Conservation (phyloP, 2,329 filamentous ascomycete genomes). For the Thermomyces lanuginosus region DNA sequence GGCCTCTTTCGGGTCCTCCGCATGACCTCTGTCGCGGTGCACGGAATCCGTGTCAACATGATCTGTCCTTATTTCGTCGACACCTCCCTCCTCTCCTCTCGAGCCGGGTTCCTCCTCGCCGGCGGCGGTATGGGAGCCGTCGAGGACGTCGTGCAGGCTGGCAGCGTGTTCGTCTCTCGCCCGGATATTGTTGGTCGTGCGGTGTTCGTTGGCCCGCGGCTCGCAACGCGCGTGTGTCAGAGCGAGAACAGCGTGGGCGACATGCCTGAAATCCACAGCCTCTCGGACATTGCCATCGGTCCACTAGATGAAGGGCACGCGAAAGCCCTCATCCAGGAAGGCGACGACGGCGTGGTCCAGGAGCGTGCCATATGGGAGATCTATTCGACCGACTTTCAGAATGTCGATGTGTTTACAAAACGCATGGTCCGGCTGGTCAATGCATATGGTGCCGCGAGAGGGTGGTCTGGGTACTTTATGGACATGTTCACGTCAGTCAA, state of each 20-base stretch:
- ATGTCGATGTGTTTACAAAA: slow-evolving; percentile 40
- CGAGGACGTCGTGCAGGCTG: slow-evolving; percentile 48
- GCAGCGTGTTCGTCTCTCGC: slow-evolving; percentile 45
- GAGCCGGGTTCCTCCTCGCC: slow-evolving; percentile 37
- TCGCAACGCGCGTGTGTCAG: slow-evolving; percentile 26
- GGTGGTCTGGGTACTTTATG: slow-evolving; percentile 36
- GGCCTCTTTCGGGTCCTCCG: slow-evolving; percentile 48
- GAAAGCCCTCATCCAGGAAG: slow-evolving; percentile 9
- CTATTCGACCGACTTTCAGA: slow-evolving; percentile 42
- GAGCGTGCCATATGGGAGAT: slow-evolving; percentile 43
- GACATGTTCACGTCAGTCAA: too few relatives aligned
- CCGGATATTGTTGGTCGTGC: slow-evolving; percentile 40
- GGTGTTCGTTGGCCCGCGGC: slow-evolving; percentile 41
- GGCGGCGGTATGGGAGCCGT: slow-evolving; percentile 38
- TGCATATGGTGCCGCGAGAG: slow-evolving; percentile 20
- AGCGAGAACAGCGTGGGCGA: slow-evolving; percentile 9
- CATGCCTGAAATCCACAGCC: slow-evolving; percentile 9
- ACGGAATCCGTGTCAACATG: slow-evolving; percentile 47
- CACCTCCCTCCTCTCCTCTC: slow-evolving; percentile 39
- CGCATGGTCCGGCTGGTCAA: slow-evolving; percentile 41
- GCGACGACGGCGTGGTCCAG: slow-evolving; percentile 9
- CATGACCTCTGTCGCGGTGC: slow-evolving; percentile 27
- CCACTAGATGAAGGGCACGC: slow-evolving; percentile 7
- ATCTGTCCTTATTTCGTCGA: slow-evolving; percentile 52
- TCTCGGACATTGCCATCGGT: slow-evolving; percentile 5